A percentile compares a stretch with the other conserved stretches of the same genome.
Conservation (phyloP, 108 stramenopile species). For the Discostella pseudostelligera region DNA sequence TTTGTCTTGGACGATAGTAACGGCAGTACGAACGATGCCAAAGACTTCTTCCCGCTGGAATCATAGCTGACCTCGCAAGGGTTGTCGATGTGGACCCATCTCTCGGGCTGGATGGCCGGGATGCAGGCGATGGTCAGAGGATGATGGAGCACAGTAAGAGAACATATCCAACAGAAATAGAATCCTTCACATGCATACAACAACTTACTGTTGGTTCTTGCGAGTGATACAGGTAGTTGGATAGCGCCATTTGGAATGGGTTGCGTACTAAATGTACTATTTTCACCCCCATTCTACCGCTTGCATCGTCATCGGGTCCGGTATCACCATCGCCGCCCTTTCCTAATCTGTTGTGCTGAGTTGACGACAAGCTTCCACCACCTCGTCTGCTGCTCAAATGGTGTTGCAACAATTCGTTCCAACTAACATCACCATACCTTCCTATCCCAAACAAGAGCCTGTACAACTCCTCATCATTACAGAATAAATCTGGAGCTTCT, state of each 20-base stretch:
- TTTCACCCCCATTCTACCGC: slow-evolving; percentile 19
- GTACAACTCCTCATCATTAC: slow-evolving; percentile 12
- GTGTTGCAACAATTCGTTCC: background rate
- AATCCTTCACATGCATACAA: background rate
- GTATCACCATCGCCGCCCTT: background rate
- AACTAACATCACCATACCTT: background rate
- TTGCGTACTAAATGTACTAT: slow-evolving; percentile 48
- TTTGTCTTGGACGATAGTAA: slow-evolving; percentile 6
- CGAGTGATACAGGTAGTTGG: slow-evolving; percentile 46
- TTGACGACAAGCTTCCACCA: no score
- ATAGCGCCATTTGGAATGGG: slow-evolving; percentile 43
- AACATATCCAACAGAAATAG: no score
- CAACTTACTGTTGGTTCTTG: slow-evolving; percentile 30
- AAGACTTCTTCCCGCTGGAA: background rate
- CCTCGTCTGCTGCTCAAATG: no score
- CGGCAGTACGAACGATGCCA: slow-evolving; percentile 28
- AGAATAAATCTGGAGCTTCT: slow-evolving; percentile 37
- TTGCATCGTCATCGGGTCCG: background rate
- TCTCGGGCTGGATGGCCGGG: slow-evolving; percentile 7
- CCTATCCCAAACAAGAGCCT: background rate
- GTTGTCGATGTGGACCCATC: slow-evolving; percentile 39
- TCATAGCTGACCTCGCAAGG: slow-evolving; percentile 30
- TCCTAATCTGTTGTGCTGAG: background rate
- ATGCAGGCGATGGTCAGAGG: background rate
- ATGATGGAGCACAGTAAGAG: no score